Evolutionary conservation across 108 stramenopile species (phyloP), one percentile per base, ranked within the genome.

Genomic region (Cyclotella atomus): DNA sequence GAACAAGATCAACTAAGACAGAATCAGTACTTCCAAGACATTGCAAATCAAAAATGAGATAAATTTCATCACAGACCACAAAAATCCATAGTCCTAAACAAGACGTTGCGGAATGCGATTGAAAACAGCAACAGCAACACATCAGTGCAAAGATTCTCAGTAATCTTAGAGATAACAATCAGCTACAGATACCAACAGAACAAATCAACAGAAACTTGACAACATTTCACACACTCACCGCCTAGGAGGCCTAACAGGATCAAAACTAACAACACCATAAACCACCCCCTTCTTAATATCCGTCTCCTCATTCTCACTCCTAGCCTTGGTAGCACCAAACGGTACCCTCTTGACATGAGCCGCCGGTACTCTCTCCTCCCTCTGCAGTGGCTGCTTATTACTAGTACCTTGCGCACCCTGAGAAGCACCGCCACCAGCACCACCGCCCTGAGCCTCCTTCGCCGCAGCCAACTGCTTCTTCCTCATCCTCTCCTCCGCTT

Each of bases 301-400:
- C 32, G 62, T 57, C 67, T 96, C 95, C 21, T 88, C 83, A 64
- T 91, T 88, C 38, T 77, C 75, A 44, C 82, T 87, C 15, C 95
- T 75, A 9, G 84, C 90, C 70, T 87, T 70, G 0, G 90, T 89
- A 3, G 91, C 95, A 59, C 95, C 95, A 71, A 93, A 95, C 5
- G 95, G 90, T 41, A 89, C 73, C 43, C 68, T 71, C 20, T 28
- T 55, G 38, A 36, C 44, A 46, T 59, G 27, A 24, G 70, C 62
- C 53, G 55, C 50, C 29, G 68, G 61, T 32, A 33, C 23, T 7
- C 56, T 25, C 6, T 44, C 56, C 34, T 66, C 17, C 17, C 59
- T 64, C 24, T 44, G 35, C 50, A 17, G 33, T n/a, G n/a, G n/a
- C n/a, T n/a, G n/a, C n/a, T n/a, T n/a, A n/a, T n/a, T n/a, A n/a